Base-by-base conservation (phyloP, 2,329 filamentous ascomycete genomes). In the Periconia digitata region DNA sequence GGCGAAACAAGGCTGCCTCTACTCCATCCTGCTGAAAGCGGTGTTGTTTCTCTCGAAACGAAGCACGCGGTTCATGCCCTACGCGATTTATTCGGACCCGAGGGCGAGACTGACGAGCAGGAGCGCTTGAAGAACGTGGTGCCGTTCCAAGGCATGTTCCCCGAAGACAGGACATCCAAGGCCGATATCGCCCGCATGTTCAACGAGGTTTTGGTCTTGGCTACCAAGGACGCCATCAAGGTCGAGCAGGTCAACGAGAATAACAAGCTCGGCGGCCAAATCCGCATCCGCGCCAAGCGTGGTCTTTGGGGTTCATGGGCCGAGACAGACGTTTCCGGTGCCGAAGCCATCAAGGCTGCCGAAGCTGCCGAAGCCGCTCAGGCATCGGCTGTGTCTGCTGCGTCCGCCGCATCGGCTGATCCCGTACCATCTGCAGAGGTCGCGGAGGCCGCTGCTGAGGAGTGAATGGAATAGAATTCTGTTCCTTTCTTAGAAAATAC, bases 141-240 rank as follows among this genome's bases (percentile, higher is more conserved):
- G 3, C 79, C 95, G 3, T 96, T 99, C 79, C 92, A 96, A 63
- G 88, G 95, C 49, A 80, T 99, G 40, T 81, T 96, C 27, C 94
- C 94, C 0, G 90, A 95, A 72, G 76, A 80, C 55, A 83, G 82
- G 51, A 92, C 92, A 0, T 90, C 82, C 57, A 89, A 90, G 71
- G 87, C 88, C 8, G 94, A 97, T 63, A 94, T 94, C 0, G 99
- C 94, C 37, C 96, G 96, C 80, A 96, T 99, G 91, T 99, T 99
- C 77, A 99, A 99, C 63, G 94, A 99, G 74, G 87, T 94, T 46
- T 79, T 99, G 20, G 94, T 99, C 3, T 80, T 99, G 40, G 94
- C 92, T 5, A 99, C 94, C 36, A 99, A 99, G 76, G 94, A 99
- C 69, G 94, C 94, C 22, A 89, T 99, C 74, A 96, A 96, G 74